Conservation (phyloP, 371 early-diverging fungal genomes). For the Mortierella sp. region DNA sequence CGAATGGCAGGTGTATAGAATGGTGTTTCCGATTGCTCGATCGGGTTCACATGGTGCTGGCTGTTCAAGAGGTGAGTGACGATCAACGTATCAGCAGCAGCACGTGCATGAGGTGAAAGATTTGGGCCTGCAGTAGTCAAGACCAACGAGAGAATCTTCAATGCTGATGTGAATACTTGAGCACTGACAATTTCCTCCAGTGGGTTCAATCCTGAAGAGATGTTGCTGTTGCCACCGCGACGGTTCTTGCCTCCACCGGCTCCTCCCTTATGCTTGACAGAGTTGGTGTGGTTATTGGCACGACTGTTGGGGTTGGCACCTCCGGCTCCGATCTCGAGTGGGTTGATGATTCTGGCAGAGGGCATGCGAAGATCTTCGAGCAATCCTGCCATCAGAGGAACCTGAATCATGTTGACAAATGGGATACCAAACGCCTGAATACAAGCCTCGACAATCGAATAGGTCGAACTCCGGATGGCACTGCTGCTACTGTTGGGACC, state of each 20-base stretch:
- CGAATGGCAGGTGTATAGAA: slow-evolving; percentile 42
- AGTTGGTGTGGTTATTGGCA: slow-evolving; percentile 43
- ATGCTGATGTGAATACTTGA: slow-evolving; percentile 38
- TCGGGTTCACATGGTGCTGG: slow-evolving; percentile 49
- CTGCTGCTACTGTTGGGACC: slow-evolving; percentile 21
- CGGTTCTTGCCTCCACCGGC: slow-evolving; percentile 52
- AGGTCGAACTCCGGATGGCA: slow-evolving; percentile 33
- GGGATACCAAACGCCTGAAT: slow-evolving; percentile 53
- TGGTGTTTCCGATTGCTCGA: slow-evolving; percentile 38
- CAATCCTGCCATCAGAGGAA: slow-evolving; percentile 37
- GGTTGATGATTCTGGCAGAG: slow-evolving; percentile 34
- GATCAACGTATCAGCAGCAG: slow-evolving; percentile 44
- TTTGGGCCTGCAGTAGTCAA: slow-evolving; percentile 49
- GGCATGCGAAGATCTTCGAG: slow-evolving; percentile 52
- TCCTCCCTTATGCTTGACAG: slow-evolving; percentile 41
- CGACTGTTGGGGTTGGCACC: slow-evolving; percentile 36
- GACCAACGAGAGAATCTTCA: slow-evolving; percentile 33
- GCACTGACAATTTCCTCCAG: slow-evolving; percentile 44
- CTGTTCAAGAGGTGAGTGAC: slow-evolving; percentile 50
- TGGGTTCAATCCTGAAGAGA: slow-evolving; percentile 8
- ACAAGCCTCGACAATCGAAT: slow-evolving; percentile 39
- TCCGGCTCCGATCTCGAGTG: slow-evolving; percentile 41
- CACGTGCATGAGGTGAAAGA: slow-evolving; percentile 39
- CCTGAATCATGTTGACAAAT: slow-evolving; percentile 46
- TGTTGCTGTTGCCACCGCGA: slow-evolving; percentile 20